Evolutionary conservation across 805 yeast species (phyloP), one percentile per base, ranked within the genome.

Genomic region (Yarrowia bubula): DNA sequence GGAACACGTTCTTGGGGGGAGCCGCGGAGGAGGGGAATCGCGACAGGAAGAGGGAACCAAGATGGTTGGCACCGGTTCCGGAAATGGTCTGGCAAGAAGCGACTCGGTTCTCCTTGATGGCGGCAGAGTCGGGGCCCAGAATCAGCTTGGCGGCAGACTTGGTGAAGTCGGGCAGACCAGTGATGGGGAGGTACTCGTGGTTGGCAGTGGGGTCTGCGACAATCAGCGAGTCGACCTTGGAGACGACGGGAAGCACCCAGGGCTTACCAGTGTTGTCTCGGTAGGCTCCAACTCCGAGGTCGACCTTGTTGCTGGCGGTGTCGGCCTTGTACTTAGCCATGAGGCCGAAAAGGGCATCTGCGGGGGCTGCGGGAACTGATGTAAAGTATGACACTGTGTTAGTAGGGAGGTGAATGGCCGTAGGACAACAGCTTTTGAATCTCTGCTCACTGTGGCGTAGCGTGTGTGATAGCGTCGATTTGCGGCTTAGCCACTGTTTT

Each of bases 1-100:
- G 62, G 62, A 55, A 55, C 32, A 55, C 62, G 48, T 18, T 42
- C 48, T 55, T 55, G 39, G 62, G 62, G 48, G 62, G 62, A 75
- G 80, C 62, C 74, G 78, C 64, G 67, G 68, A 38, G 42, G 77
- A 73, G 70, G 80, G 83, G 71, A 84, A 85, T 44, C 81, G 78
- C 72, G 81, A 77, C 69, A 89, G 77, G 71, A 88, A 87, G 66
- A 78, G 77, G n/a, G 91, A 97, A 35, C 92, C 95, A 71, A 92
- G 78, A 72, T 92, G 98, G 72, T 92, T 80, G 3, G 98, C 96
- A 48, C 96, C 96, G 13, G 96, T 90, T 67, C 96, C 96, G 18
- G 93, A 87, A 57, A 90, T 79, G 22, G 92, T 83, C 78, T 90
- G 96, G 67, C 87, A 84, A 35, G 90, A 86, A 41, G 86, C 82